Evolutionary conservation across 2,329 filamentous ascomycete species (phyloP), one percentile per base, ranked within the genome.

Genomic region (Cladophialophora exuberans): DNA sequence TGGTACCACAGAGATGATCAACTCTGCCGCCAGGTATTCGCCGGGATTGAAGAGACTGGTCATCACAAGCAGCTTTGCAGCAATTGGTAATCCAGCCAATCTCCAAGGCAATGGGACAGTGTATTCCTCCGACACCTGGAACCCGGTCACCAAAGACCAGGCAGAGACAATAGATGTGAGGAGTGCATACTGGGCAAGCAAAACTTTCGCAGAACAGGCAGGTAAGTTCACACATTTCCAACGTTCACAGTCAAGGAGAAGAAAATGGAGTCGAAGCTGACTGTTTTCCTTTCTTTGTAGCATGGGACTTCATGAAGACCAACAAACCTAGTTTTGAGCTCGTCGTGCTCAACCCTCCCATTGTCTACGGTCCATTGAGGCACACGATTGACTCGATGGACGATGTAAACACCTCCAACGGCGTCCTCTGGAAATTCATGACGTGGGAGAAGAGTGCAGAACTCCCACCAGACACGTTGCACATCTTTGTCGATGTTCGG

Each of bases 11-110:
- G 83, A 83, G 11, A 81, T 86, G 46, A 68, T 86, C 58, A 83
- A 82, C 61, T 80, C 81, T 1, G 80, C 85, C 68, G 84, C 84
- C 68, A 79, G 80, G 62, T 74, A 73, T 55, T 83, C 83, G 2
- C 83, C 83, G 60, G 81, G 67, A 66, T 87, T 95, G 45, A 89
- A 86, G 73, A 81, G 86, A 57, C 87, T 95, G 13, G 85, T 85
- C 39, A 80, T 88, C 60, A 88, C 85, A 1, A 87, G 83, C 2
- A 87, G 84, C 1, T 88, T 87, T 63, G 85, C 85, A 13, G 76
- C 84, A 0, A 85, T 88, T 15, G 64, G 86, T 42, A 75, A 87
- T 61, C 17, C 39, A n/a, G 25, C 39, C 11, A 57, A 72, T 0
- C 56, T 73, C 0, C 65, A 66, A 18, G 60, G 70, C 22, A 72